Evolutionary conservation across 2,329 filamentous ascomycete species (phyloP).

Genomic region (Plenodomus lindquistii): DNA sequence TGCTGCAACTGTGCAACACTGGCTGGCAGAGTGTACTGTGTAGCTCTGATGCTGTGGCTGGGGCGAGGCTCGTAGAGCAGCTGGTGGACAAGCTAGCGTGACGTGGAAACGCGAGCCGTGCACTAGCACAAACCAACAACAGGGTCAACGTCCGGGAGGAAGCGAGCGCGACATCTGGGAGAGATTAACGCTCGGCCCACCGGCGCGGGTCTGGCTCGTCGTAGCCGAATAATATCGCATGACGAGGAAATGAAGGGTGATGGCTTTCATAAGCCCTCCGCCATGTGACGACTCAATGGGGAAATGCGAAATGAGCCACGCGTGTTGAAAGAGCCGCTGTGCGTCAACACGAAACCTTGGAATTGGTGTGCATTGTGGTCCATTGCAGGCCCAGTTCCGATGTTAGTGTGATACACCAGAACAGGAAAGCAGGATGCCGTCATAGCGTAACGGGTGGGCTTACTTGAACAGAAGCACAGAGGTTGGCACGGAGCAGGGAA

Average conservation of each 20-base stretch:
- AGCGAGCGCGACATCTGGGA: conserved; percentile 38
- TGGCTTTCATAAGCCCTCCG: conserved; percentile 36
- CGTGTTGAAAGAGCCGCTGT: conserved; percentile 37
- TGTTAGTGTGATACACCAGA: conserved; percentile 30
- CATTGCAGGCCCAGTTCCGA: conserved; percentile 22
- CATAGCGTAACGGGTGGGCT: conserved; percentile 26
- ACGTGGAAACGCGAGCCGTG: conserved; percentile 29
- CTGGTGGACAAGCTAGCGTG: conserved; percentile 20
- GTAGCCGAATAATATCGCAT: conserved; percentile 29
- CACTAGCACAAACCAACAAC: conserved; percentile 38
- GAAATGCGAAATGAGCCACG: conserved; percentile 39
- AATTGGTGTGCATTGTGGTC: conserved; percentile 21
- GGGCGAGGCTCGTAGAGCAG: conserved; percentile 29
- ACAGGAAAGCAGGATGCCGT: conserved; percentile 35
- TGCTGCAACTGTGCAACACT: conserved; percentile 9
- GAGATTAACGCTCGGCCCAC: conserved; percentile 43
- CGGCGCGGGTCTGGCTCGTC: conserved; percentile 30
- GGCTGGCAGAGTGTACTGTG: conserved; percentile 16
- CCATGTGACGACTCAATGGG: conserved; percentile 36
- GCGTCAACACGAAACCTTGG: conserved; percentile 43
- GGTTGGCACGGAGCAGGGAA: conserved; percentile 34
- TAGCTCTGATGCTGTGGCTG: conserved; percentile 29
- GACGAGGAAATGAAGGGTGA: conserved; percentile 46
- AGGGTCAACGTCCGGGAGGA: conserved; percentile 47
- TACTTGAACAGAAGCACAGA: conserved; percentile 25